phyloP scores from a whole-genome alignment of 371 early-diverging fungal species.

The Mucor indicus region DNA sequence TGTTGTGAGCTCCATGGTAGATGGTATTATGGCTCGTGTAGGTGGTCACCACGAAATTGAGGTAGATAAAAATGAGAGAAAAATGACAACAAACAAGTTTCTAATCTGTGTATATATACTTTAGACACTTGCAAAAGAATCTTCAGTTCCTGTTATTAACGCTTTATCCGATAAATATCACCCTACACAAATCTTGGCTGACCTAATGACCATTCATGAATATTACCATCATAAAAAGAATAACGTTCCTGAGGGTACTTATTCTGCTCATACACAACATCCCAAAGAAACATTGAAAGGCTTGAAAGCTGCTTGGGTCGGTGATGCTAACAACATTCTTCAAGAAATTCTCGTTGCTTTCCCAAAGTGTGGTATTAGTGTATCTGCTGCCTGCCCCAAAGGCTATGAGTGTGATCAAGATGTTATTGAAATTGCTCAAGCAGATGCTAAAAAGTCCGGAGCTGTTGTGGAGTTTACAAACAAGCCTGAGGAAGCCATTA shows the following conservation, averaged over 20 bases:
- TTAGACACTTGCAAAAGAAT: conserved; percentile 78
- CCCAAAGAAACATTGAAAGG: conserved; percentile 62
- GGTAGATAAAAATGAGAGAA: too few species aligned
- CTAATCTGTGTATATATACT: too few species aligned
- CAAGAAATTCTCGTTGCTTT: conserved; percentile 85
- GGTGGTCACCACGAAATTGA: conserved; percentile 86
- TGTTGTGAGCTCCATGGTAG: conserved; percentile 92
- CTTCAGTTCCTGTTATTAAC: conserved; percentile 91
- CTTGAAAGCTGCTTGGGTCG: conserved; percentile 90
- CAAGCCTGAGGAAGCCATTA: conserved; percentile 76
- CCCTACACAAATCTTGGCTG: conserved; percentile 95
- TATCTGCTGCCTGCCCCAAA: conserved; percentile 83
- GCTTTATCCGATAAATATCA: conserved; percentile 92
- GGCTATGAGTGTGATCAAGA: conserved; percentile 74
- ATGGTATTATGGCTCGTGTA: conserved; percentile 91
- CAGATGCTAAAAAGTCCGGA: conserved; percentile 46
- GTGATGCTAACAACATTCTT: conserved; percentile 95
- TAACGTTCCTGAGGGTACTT: conserved; percentile 24
- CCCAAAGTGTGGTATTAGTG: conserved; percentile 83
- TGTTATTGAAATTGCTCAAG: conserved; percentile 60
- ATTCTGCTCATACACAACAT: conserved; percentile 48
- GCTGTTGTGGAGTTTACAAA: conserved; percentile 61
- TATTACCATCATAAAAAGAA: conserved; percentile 32
- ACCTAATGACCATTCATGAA: conserved; percentile 92
- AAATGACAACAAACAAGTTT: too few species aligned